phyloP scores from a whole-genome alignment of 1,139 yeast species.

The Suhomyces coccinellae region DNA sequence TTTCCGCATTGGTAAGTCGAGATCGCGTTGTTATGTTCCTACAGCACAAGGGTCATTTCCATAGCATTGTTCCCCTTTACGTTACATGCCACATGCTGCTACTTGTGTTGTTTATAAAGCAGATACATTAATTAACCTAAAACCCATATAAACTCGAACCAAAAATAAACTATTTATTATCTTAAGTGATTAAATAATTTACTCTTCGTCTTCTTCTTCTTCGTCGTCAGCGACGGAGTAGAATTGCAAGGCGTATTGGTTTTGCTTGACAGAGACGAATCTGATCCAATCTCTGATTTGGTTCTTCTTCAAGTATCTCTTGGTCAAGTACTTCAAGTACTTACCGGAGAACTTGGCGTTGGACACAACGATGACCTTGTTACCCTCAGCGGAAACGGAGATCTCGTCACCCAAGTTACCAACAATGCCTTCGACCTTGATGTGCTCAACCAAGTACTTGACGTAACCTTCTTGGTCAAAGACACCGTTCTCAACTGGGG shows the following conservation, averaged over 20 bases:
- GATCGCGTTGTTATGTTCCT: no score
- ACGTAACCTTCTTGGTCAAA: constrained; percentile 97
- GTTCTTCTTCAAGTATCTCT: constrained; percentile 99
- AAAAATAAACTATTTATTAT: constrained; percentile 12
- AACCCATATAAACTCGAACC: constrained; percentile 13
- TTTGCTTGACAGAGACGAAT: constrained; percentile 94
- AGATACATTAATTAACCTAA: constrained; percentile 13
- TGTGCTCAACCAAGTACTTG: constrained; percentile 97
- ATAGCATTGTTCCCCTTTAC: no score
- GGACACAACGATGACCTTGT: constrained; percentile 85
- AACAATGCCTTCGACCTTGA: constrained; percentile 95
- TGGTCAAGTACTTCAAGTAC: constrained; percentile 98
- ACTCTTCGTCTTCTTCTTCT: constrained; percentile 86
- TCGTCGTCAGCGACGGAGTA: constrained; percentile 96
- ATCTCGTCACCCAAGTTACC: constrained; percentile 97
- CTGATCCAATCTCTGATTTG: constrained; percentile 99
- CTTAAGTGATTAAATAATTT: constrained; percentile 29
- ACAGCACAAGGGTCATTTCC: no score
- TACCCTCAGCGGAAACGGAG: constrained; percentile 82
- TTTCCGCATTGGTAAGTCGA: no score
- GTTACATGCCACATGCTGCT: neutral
- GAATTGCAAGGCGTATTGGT: constrained; percentile 98
- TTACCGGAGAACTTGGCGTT: constrained; percentile 98
- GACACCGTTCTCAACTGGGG: constrained; percentile 97
- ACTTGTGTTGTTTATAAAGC: constrained; percentile 9